A percentile compares a stretch with the other conserved stretches of the same genome.
phyloP scores from a whole-genome alignment of 441 rosid species.

The Aquilaria agallochum region DNA sequence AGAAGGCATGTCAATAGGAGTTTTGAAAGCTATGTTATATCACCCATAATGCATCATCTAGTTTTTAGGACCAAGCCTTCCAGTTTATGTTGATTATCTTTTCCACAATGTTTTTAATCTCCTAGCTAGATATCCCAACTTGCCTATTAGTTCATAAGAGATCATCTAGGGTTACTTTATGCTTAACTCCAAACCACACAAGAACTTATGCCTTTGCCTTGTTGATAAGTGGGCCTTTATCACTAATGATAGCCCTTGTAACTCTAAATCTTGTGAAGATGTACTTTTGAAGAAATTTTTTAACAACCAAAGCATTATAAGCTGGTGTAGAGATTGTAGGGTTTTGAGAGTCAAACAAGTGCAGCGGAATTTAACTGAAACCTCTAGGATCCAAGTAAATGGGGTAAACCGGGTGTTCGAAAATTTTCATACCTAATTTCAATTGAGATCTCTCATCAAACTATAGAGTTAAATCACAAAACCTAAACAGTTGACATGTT shows the following conservation, averaged over 20 bases:
- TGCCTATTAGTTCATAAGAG: background rate
- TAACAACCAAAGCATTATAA: background rate
- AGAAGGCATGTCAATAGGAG: background rate
- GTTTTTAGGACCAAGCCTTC: background rate
- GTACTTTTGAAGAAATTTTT: background rate
- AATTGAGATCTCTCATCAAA: no score
- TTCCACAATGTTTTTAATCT: background rate
- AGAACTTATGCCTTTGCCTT: background rate
- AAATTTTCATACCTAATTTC: no score
- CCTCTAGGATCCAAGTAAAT: no score
- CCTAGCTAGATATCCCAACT: background rate
- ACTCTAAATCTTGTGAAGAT: background rate
- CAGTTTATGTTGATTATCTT: background rate
- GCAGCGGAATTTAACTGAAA: no score
- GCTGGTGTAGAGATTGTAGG: no score
- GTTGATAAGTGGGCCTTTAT: background rate
- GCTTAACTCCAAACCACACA: no score
- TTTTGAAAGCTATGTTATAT: background rate
- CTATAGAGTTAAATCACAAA: no score
- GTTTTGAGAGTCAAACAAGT: no score
- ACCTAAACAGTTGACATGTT: no score
- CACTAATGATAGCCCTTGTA: background rate
- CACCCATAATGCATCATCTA: background rate
- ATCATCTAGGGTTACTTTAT: no score
- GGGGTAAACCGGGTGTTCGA: no score